Evolutionary conservation across 768 basidiomycete genomes (phyloP).

Genomic region (Strobilomyces confusus): DNA sequence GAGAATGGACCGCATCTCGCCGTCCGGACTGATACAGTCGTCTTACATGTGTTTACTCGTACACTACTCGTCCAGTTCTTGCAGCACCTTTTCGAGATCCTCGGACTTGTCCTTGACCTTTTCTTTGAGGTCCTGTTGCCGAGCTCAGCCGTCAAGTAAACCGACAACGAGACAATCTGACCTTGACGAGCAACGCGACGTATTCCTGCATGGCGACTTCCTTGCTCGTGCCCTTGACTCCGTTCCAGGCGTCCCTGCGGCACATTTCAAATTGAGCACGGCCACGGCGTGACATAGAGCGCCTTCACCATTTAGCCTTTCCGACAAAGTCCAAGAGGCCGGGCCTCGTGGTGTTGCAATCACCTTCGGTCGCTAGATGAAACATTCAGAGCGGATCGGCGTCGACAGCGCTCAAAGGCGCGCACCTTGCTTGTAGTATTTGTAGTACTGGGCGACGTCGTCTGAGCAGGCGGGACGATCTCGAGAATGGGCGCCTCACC

Average conservation of each 20-base stretch:
- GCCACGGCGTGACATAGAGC: neutral
- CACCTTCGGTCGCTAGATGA: slow-evolving; percentile 65
- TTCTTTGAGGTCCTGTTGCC: slow-evolving; percentile 52
- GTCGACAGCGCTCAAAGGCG: neutral
- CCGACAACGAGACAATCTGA: slow-evolving; percentile 29
- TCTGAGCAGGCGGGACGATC: slow-evolving; percentile 8
- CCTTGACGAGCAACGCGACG: slow-evolving; percentile 69
- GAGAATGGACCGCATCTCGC: too few relatives aligned
- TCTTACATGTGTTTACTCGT: slow-evolving; percentile 7
- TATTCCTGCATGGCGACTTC: slow-evolving; percentile 74
- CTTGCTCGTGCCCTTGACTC: slow-evolving; percentile 62
- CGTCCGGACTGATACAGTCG: too few relatives aligned
- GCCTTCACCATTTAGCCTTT: slow-evolving; percentile 81
- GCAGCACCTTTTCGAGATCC: slow-evolving; percentile 51
- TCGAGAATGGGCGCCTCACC: slow-evolving; percentile 44
- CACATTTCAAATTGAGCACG: neutral
- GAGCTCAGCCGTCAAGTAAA: neutral
- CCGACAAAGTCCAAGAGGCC: slow-evolving; percentile 83
- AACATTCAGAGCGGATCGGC: neutral
- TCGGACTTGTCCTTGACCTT: slow-evolving; percentile 36
- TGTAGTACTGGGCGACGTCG: slow-evolving; percentile 72
- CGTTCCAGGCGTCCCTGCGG: slow-evolving; percentile 82
- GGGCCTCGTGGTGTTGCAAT: slow-evolving; percentile 59
- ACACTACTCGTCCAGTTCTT: slow-evolving; percentile 44
- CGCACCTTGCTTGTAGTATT: slow-evolving; percentile 88